Conservation (phyloP, 2,329 filamentous ascomycete species). For the Elsinoe necatrix region DNA sequence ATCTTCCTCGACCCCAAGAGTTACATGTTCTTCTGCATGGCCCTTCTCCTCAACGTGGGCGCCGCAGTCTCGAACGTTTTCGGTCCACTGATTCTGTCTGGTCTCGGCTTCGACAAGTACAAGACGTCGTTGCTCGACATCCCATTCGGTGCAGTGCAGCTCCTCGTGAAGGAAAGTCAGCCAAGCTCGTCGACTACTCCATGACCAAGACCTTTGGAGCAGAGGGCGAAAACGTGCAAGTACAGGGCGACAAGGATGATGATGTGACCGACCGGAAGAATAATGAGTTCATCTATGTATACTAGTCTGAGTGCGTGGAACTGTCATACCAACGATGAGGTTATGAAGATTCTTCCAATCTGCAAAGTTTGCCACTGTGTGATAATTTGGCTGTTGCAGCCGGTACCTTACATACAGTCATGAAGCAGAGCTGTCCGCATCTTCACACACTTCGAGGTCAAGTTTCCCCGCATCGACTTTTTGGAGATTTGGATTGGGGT, state of each 20-base stretch:
- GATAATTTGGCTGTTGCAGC: no score
- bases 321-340: no score
- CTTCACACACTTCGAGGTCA: not conserved
- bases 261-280: conserved; percentile 59
- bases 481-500: not conserved
- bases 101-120: conserved; percentile 14
- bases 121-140: conserved; percentile 16
- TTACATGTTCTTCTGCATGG: conserved; percentile 34
- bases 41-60: not conserved
- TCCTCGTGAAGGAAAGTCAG: conserved; percentile 48
- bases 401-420: no score
- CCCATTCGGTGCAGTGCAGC: conserved; percentile 15
- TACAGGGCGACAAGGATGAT: conserved; percentile 31
- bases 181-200: conserved; percentile 50
- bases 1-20: conserved; percentile 39
- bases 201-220: conserved; percentile 49
- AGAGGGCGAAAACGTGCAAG: conserved; percentile 23
- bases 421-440: no score
- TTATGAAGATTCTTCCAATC: no score
- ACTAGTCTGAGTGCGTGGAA: no score
- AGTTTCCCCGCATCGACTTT: not conserved
- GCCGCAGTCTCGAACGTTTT: conserved; percentile 5
- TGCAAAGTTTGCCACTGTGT: no score
- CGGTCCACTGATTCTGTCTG: conserved; percentile 12
- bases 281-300: conserved; percentile 58